These are phyloP conservation scores for Nadsonia commutata DNA, from an alignment of 1,139 yeast genomes.

Conservation along the genomic window DNA sequence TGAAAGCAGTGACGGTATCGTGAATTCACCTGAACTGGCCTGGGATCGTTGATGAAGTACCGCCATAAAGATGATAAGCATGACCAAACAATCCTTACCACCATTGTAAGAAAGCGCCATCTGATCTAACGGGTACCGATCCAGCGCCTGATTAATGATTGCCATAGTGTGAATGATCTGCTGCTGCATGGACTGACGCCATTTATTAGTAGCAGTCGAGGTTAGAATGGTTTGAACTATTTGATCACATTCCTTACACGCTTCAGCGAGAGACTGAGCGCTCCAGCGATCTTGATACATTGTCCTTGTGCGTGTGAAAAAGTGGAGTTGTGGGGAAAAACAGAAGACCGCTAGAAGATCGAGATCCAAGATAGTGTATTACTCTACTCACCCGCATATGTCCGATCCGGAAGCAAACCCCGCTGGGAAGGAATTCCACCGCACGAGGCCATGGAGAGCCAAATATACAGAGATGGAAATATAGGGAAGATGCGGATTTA, in stretches of 20 bases:
- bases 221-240: constrained; percentile 12
- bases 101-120: constrained; percentile 75
- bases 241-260: constrained; percentile 10
- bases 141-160: constrained; percentile 22
- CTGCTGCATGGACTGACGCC: constrained; percentile 15
- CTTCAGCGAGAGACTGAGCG: neutral
- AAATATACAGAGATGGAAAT: too few relatives aligned
- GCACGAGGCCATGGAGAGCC: too few relatives aligned
- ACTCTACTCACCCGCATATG: too few relatives aligned
- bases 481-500: too few relatives aligned
- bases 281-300: neutral
- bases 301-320: too few relatives aligned
- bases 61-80: constrained; percentile 54
- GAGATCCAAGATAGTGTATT: too few relatives aligned
- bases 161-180: constrained; percentile 21
- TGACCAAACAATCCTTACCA: constrained; percentile 80
- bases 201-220: constrained; percentile 10
- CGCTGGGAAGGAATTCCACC: too few relatives aligned
- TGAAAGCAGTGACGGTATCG: constrained; percentile 11
- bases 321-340: too few relatives aligned
- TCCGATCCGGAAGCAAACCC: too few relatives aligned
- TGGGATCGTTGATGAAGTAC: constrained; percentile 27
- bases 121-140: constrained; percentile 30
- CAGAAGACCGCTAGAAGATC: too few relatives aligned
- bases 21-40: neutral